These are phyloP conservation scores for Alternaria brassicae DNA, from an alignment of 2,329 filamentous ascomycete species.

Conservation along the genomic window DNA sequence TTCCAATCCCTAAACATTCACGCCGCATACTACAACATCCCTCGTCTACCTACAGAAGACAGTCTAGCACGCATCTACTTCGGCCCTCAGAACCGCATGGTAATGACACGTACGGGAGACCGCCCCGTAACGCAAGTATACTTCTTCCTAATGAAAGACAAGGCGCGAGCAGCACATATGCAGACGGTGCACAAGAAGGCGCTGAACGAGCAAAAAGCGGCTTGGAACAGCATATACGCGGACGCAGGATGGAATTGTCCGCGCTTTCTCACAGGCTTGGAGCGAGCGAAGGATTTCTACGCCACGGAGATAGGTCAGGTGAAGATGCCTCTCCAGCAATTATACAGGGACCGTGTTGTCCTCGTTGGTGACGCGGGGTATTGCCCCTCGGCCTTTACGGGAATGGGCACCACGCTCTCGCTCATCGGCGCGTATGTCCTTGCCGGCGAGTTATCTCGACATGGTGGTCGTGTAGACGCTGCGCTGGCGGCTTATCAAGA, in stretches of 20 bases:
- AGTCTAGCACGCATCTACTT: constrained; percentile 20
- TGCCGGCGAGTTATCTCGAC: constrained; percentile 44
- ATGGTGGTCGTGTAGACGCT: constrained; percentile 15
- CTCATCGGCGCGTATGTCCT: constrained; percentile 50
- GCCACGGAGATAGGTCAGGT: constrained; percentile 55
- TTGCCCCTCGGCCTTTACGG: constrained; percentile 33
- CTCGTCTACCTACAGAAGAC: constrained; percentile 24
- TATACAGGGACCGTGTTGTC: constrained; percentile 57
- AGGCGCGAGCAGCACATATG: constrained; percentile 5
- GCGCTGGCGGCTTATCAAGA: constrained; percentile 35
- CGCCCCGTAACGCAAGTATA: constrained; percentile 31
- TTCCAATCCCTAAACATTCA: constrained; percentile 28
- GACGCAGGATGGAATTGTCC: constrained; percentile 57
- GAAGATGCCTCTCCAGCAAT: constrained; percentile 46
- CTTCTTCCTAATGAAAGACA: constrained; percentile 27
- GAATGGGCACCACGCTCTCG: constrained; percentile 40
- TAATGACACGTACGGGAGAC: constrained; percentile 31
- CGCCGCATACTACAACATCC: constrained; percentile 37
- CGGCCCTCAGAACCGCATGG: constrained; percentile 17
- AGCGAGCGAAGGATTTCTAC: constrained; percentile 56
- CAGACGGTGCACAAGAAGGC: constrained; percentile 36
- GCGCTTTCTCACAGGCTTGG: constrained; percentile 53
- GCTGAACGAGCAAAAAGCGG: constrained; percentile 50
- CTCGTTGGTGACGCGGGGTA: constrained; percentile 62
- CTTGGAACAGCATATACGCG: constrained; percentile 38